phyloP scores from a whole-genome alignment of 106 monocot species.

The Chionographis japonica region DNA sequence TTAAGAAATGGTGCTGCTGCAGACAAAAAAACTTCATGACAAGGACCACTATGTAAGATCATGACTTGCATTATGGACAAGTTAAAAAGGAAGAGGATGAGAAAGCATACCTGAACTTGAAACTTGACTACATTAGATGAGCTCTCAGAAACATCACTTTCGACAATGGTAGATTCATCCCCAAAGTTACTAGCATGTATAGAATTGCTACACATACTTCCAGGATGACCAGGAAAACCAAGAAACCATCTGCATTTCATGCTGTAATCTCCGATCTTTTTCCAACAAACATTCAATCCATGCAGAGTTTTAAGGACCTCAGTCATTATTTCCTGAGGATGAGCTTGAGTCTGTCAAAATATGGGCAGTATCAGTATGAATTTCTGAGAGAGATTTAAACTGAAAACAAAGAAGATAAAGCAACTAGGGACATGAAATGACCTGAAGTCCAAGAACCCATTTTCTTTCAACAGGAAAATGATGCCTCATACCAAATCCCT shows the following conservation, averaged over 20 bases:
- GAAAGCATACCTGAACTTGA: slow-evolving; percentile 84
- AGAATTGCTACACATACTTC: slow-evolving; percentile 16
- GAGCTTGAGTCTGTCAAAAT: slow-evolving; percentile 55
- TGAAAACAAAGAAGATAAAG: slow-evolving; percentile 2
- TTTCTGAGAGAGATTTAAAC: not conserved
- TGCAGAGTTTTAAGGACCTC: slow-evolving; percentile 90
- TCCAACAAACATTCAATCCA: slow-evolving; percentile 82
- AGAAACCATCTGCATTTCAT: slow-evolving; percentile 84
- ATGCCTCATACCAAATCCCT: slow-evolving; percentile 34
- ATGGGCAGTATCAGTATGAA: not conserved
- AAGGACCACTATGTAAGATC: too few relatives aligned
- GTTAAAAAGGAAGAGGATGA: not conserved
- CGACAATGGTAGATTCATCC: slow-evolving; percentile 60
- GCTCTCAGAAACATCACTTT: slow-evolving; percentile 32
- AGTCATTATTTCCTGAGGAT: slow-evolving; percentile 83
- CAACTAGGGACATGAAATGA: slow-evolving; percentile 7
- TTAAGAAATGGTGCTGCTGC: too few relatives aligned
- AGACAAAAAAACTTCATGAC: too few relatives aligned
- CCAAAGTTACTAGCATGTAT: slow-evolving; percentile 38
- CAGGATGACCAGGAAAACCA: slow-evolving; percentile 28
- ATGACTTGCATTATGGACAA: not conserved
- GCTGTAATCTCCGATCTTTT: slow-evolving; percentile 85
- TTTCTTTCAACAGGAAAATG: slow-evolving; percentile 61
- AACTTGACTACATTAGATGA: slow-evolving; percentile 67
- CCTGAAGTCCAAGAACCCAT: slow-evolving; percentile 96